Evolutionary conservation across 352 stramenopile species (phyloP), one percentile per base, ranked within the genome.

Genomic region (Pythium sp.): DNA sequence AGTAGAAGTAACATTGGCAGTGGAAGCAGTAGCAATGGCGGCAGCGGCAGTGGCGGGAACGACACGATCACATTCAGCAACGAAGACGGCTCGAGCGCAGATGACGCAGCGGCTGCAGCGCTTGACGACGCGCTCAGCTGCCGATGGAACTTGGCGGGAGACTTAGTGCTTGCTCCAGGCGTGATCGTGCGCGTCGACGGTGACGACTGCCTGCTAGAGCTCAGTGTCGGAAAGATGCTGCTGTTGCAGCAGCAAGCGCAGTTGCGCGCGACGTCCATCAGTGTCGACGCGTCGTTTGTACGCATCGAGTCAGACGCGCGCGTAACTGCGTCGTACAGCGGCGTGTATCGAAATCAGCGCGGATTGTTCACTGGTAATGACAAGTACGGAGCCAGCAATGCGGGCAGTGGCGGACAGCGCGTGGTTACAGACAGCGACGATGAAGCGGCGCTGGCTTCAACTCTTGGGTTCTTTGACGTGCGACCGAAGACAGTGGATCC

Each of bases 221-320:
- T 92, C 49, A 77, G 72, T 14, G 75, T 80, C 1, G 78, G 80
- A 12, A 81, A 90, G 43, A 85, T 86, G 78, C 72, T 91, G 64
- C 67, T 85, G 9, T 49, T 92, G 0, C 65, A 72, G 6, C 24
- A 65, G 8, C 65, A 77, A 9, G 72, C 84, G 3, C 49, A 55
- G 34, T 70, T 92, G 11, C 68, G 49, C 24, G 84, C 79, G 2
- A 77, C 72, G 12, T 81, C 80, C 2, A 49, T 92, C 0, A 84
- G 76, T 49, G 65, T 92, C 9, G 79, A 86, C 60, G 82, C 84
- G 7, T 78, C 82, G 38, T 91, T 86, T 47, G 84, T 92, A 56
- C 84, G 84, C 5, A 15, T 92, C 8, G 84, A 88, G 53, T 41
- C 49, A 18, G 38, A 75, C 41, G 76, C 82, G 9, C 38, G 68